Conservation (phyloP, 768 basidiomycete genomes). For the Pilatotrama ljubarskyi region DNA sequence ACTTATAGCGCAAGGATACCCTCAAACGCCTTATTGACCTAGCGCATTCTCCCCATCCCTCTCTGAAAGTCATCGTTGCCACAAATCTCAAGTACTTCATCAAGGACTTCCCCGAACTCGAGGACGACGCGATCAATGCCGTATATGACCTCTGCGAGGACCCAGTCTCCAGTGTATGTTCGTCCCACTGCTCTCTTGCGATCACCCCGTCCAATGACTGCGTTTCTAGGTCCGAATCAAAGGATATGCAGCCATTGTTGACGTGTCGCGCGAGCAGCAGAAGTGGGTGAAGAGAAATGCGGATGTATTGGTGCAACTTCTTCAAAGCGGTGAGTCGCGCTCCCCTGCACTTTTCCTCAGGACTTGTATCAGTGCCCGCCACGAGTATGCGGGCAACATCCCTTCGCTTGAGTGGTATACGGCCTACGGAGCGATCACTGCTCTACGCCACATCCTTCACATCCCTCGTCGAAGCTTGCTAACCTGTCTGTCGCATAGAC, state of each 20-base stretch:
- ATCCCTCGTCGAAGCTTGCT: neutral
- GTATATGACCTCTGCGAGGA: slow-evolving; percentile 80
- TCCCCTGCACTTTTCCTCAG: too few species aligned
- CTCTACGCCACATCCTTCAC: neutral
- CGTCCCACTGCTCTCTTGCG: neutral
- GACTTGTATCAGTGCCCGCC: neutral
- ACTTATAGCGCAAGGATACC: slow-evolving; percentile 49
- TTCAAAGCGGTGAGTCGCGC: slow-evolving; percentile 64
- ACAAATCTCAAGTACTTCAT: slow-evolving; percentile 58
- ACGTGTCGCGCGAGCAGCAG: slow-evolving; percentile 46
- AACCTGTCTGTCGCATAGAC: slow-evolving; percentile 33
- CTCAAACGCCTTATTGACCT: slow-evolving; percentile 55
- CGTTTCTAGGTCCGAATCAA: slow-evolving; percentile 59
- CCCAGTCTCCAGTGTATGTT: slow-evolving; percentile 49
- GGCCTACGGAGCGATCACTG: neutral
- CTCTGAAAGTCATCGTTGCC: slow-evolving; percentile 59
- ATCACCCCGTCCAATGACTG: neutral
- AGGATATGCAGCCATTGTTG: slow-evolving; percentile 63
- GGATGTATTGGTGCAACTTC: slow-evolving; percentile 72
- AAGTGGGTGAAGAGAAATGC: slow-evolving; percentile 71
- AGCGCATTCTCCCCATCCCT: slow-evolving; percentile 46
- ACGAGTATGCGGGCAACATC: neutral
- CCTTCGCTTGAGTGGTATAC: neutral
- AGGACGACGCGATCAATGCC: slow-evolving; percentile 75
- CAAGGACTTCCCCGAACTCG: slow-evolving; percentile 67